Evolutionary conservation across 129 eudicot species (phyloP).

Genomic region (Chrysanthemum seticuspe): DNA sequence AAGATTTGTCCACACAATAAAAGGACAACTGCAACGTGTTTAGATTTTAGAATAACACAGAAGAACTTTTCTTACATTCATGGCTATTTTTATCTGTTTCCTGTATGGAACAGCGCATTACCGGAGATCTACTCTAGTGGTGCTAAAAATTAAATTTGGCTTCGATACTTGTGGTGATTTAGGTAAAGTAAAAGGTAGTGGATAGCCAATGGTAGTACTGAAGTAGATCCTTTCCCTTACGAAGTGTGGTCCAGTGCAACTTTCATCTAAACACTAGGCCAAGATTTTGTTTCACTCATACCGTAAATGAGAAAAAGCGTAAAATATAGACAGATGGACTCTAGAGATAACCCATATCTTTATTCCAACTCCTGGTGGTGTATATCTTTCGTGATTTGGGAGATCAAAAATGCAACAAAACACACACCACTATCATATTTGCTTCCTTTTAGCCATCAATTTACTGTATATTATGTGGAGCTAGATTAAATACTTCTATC

Average conservation of each 20-base stretch:
- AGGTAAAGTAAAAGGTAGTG: conserved; percentile 21
- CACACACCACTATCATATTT: conserved; percentile 12
- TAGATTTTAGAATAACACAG: conserved; percentile 3
- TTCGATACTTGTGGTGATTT: conserved; percentile 23
- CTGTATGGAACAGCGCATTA: conserved; percentile 11
- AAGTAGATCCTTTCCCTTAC: conserved; percentile 25
- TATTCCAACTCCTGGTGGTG: conserved; percentile 25
- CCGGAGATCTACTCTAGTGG: conserved; percentile 21
- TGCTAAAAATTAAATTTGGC: conserved; percentile 23
- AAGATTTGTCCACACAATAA: background rate
- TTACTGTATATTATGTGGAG: conserved; percentile 7
- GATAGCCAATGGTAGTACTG: conserved; percentile 17
- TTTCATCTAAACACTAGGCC: conserved; percentile 26
- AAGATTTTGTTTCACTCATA: conserved; percentile 14
- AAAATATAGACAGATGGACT: conserved; percentile 5
- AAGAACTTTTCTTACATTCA: background rate
- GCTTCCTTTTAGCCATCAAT: conserved; percentile 11
- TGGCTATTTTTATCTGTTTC: conserved; percentile 19
- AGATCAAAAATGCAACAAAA: conserved; percentile 17
- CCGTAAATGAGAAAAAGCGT: conserved; percentile 20
- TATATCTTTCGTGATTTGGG: conserved; percentile 26
- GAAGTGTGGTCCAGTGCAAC: conserved; percentile 21
- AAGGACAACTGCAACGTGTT: background rate
- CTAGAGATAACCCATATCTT: conserved; percentile 27
- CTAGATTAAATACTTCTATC: background rate